These are phyloP conservation scores for Berberis thunbergii DNA, from an alignment of 164 flowering plant species.

Conservation along the genomic window DNA sequence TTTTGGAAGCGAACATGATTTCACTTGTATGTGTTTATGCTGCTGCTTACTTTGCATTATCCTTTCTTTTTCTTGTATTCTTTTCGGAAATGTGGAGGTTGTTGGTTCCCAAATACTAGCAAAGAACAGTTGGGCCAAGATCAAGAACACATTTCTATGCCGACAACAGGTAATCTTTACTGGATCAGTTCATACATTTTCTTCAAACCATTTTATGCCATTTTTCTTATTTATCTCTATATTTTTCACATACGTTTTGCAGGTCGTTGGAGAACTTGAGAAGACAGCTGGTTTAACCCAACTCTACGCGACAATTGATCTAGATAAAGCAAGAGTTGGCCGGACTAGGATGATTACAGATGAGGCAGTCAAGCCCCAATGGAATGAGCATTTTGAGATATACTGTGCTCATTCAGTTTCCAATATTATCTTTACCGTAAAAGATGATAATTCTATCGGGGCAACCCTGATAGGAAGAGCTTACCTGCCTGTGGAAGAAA, in stretches of 20 bases:
- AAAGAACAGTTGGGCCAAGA: not conserved
- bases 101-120: not conserved
- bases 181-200: not conserved
- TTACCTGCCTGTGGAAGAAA: slow-evolving; percentile 4
- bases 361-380: not conserved
- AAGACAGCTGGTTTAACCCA: not conserved
- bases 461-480: slow-evolving; percentile 9
- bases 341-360: slow-evolving; percentile 4
- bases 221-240: not conserved
- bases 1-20: too few species aligned
- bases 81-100: slow-evolving; percentile 1
- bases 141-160: not conserved
- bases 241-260: not conserved
- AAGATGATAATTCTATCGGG: slow-evolving; percentile 1
- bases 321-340: slow-evolving; percentile 4
- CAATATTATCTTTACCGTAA: not conserved
- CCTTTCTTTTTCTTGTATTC: not conserved
- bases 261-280: not conserved
- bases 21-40: too few species aligned
- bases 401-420: slow-evolving; percentile 5
- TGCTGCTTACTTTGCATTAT: not conserved
- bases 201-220: not conserved
- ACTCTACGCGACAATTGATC: slow-evolving; percentile 8
- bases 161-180: not conserved
- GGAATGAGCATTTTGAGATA: slow-evolving; percentile 4